phyloP scores from a whole-genome alignment of 805 yeast species.

The Pichia eremophila region DNA sequence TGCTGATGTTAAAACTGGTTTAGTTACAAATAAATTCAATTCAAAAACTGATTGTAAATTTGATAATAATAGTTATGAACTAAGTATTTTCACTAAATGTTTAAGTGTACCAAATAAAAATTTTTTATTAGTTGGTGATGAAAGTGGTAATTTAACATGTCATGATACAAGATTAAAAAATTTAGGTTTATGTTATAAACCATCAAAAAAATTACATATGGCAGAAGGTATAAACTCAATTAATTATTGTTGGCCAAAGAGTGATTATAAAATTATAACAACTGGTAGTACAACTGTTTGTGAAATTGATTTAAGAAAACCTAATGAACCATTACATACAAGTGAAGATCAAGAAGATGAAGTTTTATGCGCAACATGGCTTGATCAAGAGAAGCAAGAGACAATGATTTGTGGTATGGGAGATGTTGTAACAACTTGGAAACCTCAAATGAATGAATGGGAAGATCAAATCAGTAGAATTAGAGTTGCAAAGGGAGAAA shows the following conservation, averaged over 20 bases:
- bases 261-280: constrained; percentile 70
- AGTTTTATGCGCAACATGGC: constrained; percentile 62
- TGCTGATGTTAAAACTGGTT: constrained; percentile 64
- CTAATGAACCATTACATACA: constrained; percentile 41
- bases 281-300: constrained; percentile 77
- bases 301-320: constrained; percentile 66
- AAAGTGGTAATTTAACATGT: constrained; percentile 57
- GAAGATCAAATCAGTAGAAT: constrained; percentile 76
- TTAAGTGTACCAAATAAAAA: constrained; percentile 37
- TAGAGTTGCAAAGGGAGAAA: constrained; percentile 48
- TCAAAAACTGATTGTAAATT: constrained; percentile 14
- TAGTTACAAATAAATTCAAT: constrained; percentile 48
- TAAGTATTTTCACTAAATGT: constrained; percentile 31
- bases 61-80: background rate
- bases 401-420: constrained; percentile 71
- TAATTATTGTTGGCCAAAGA: constrained; percentile 56
- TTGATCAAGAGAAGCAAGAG: constrained; percentile 48
- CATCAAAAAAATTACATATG: constrained; percentile 50
- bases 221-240: constrained; percentile 74
- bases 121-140: constrained; percentile 53
- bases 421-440: constrained; percentile 81
- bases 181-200: constrained; percentile 32
- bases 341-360: constrained; percentile 95
- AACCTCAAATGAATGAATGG: constrained; percentile 54
- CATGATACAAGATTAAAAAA: constrained; percentile 47